These are phyloP conservation scores for Populus tremula DNA, from an alignment of 345 rosid species.

Conservation along the genomic window DNA sequence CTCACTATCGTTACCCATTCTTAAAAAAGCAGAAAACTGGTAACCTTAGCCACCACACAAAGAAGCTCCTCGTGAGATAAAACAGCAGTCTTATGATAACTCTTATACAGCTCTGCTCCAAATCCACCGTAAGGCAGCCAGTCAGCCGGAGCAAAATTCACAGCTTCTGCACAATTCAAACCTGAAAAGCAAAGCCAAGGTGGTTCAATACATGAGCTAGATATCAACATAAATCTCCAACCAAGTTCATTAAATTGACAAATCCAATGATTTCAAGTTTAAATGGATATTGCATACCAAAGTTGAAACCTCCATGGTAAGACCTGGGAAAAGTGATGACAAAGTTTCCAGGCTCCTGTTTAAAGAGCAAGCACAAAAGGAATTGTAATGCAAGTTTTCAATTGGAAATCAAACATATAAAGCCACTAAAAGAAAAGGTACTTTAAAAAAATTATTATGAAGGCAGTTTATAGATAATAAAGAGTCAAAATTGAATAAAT, in stretches of 20 bases:
- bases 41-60: conserved; percentile 81
- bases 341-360: conserved; percentile 92
- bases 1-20: background rate
- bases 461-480: background rate
- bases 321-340: conserved; percentile 96
- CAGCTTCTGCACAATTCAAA: conserved; percentile 97
- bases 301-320: conserved; percentile 91
- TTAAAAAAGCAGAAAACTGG: conserved; percentile 15
- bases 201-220: background rate
- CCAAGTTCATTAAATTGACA: background rate
- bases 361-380: conserved; percentile 25
- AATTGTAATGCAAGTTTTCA: conserved; percentile 12
- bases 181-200: conserved; percentile 44
- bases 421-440: background rate
- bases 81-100: conserved; percentile 78
- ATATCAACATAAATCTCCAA: background rate
- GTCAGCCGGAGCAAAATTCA: conserved; percentile 97
- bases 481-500: background rate
- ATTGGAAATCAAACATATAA: conserved; percentile 2
- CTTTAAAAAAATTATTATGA: conserved; percentile 1
- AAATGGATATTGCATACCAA: conserved; percentile 50
- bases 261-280: conserved; percentile 5
- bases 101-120: conserved; percentile 74
- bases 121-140: conserved; percentile 95
- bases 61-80: conserved; percentile 98